Base-by-base conservation (phyloP, 2,329 filamentous ascomycete genomes). In the Akanthomyces lecanii region DNA sequence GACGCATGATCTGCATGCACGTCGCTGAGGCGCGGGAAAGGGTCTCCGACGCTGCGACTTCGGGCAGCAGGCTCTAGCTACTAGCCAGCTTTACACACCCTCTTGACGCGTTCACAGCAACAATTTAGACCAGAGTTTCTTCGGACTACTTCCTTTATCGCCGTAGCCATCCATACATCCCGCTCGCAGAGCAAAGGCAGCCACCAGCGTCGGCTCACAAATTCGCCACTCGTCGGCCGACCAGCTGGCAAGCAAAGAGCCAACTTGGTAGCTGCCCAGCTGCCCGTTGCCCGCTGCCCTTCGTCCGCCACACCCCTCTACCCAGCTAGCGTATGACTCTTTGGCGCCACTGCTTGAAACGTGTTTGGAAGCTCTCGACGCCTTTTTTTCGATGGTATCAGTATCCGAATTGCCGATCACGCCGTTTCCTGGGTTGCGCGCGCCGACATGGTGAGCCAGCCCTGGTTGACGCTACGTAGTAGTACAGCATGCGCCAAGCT, bases 291-390 rank as follows among this genome's bases (percentile, higher is more conserved):
- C 33, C 10, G 28, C 44, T 48, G 30, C 33, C 30, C 5, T 40
- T 48, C n/a, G 42, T 58, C 47, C 36, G 25, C 18, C 36, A 60
- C 57, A 60, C 57, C 57, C 44, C 42, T 51, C 47, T 60, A 47
- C 18, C 14, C 23, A 33, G 47, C 18, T 30, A 52, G 47, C 33
- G 30, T 52, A 30, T 60, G 57, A 52, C 57, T 60, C 47, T 51
- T 52, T 21, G 21, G 38, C 57, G 57, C 57, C 57, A 60, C 57
- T 30, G 11, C 8, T 44, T 40, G 33, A 51, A 52, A 42, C 23
- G 14, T 42, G 47, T 16, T 38, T 44, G 45, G 23, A 28, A 44
- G 33, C 36, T 60, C 36, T 28, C 33, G 45, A 33, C 56, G 30
- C 56, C 44, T 50, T 47, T 38, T 38, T 51, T 11, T 59, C 45